A percentile compares a stretch with the other conserved stretches of the same genome.
Evolutionary conservation across 2,329 filamentous ascomycete species (phyloP).

Genomic region (Aspergillus spinulosporus): DNA sequence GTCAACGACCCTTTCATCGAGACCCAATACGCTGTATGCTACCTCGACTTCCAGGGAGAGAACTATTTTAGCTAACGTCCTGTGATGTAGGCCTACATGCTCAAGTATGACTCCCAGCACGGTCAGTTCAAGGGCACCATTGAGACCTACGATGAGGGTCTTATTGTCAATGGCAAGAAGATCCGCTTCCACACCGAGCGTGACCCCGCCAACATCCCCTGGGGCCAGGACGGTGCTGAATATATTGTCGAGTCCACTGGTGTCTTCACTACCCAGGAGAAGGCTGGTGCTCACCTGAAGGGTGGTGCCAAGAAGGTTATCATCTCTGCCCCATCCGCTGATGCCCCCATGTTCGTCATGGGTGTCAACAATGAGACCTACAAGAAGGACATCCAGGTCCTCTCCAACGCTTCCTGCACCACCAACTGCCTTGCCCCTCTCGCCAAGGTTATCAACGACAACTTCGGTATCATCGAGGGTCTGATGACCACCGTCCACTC

Average conservation of each 20-base stretch:
- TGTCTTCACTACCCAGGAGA: slow-evolving; percentile 98
- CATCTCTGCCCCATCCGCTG: slow-evolving; percentile 60
- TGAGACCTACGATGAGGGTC: slow-evolving; percentile 67
- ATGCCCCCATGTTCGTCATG: slow-evolving; percentile 99
- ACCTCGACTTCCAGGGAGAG: neutral
- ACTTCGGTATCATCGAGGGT: slow-evolving; percentile 96
- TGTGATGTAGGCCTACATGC: slow-evolving; percentile 84
- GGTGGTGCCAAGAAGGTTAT: slow-evolving; percentile 98
- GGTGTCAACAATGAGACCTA: slow-evolving; percentile 96
- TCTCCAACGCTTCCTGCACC: slow-evolving; percentile 99
- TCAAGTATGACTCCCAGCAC: slow-evolving; percentile 99
- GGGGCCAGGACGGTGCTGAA: slow-evolving; percentile 79
- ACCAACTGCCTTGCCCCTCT: slow-evolving; percentile 99
- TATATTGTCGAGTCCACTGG: slow-evolving; percentile 98
- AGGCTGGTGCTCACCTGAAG: slow-evolving; percentile 90
- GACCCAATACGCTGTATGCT: slow-evolving; percentile 90
- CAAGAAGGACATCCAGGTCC: slow-evolving; percentile 85
- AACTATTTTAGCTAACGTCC: slow-evolving; percentile 7
- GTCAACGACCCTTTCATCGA: slow-evolving; percentile 99
- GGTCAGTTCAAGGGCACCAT: slow-evolving; percentile 93
- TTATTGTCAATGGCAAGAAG: slow-evolving; percentile 90
- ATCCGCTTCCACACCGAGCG: slow-evolving; percentile 93
- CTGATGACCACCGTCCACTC: slow-evolving; percentile 99
- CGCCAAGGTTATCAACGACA: slow-evolving; percentile 99
- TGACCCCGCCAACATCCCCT: slow-evolving; percentile 87